These are phyloP conservation scores for Sugiyamaella americana DNA, from an alignment of 805 yeast genomes.

Conservation along the genomic window DNA sequence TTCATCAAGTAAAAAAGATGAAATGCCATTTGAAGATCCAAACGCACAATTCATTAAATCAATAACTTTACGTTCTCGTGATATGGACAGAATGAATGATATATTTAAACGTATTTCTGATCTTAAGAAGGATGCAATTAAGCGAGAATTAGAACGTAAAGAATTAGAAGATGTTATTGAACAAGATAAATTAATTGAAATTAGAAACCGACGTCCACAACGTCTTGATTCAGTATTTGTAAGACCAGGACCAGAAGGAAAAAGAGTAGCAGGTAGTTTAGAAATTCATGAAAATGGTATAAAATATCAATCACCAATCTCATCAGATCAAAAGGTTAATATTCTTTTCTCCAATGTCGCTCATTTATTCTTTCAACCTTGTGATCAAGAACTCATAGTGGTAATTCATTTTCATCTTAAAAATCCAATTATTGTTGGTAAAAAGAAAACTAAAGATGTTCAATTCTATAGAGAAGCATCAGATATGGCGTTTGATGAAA, in stretches of 20 bases:
- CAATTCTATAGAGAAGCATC: conserved; percentile 97
- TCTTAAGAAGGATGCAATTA: conserved; percentile 83
- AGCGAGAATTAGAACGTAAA: conserved; percentile 84
- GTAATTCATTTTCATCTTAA: conserved; percentile 88
- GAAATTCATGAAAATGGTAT: conserved; percentile 95
- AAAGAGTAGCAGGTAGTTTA: conserved; percentile 83
- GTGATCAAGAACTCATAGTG: conserved; percentile 89
- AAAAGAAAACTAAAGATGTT: conserved; percentile 89
- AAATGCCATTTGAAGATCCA: conserved; percentile 86
- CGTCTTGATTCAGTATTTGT: conserved; percentile 83
- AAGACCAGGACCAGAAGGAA: conserved; percentile 96
- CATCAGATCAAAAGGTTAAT: conserved; percentile 82
- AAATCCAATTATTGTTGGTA: conserved; percentile 91
- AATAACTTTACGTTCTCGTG: conserved; percentile 81
- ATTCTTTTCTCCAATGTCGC: conserved; percentile 84
- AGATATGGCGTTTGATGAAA: conserved; percentile 93
- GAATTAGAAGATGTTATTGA: conserved; percentile 91
- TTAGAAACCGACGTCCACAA: conserved; percentile 75
- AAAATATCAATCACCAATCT: conserved; percentile 80
- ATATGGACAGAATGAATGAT: conserved; percentile 84
- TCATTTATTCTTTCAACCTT: conserved; percentile 92
- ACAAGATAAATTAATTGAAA: conserved; percentile 81
- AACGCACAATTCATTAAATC: conserved; percentile 83
- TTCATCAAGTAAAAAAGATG: conserved; percentile 56
- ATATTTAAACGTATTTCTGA: conserved; percentile 86